Evolutionary conservation across 768 basidiomycete genomes (phyloP), one percentile per base, ranked within the genome.

Genomic region (Galerina sulciceps): DNA sequence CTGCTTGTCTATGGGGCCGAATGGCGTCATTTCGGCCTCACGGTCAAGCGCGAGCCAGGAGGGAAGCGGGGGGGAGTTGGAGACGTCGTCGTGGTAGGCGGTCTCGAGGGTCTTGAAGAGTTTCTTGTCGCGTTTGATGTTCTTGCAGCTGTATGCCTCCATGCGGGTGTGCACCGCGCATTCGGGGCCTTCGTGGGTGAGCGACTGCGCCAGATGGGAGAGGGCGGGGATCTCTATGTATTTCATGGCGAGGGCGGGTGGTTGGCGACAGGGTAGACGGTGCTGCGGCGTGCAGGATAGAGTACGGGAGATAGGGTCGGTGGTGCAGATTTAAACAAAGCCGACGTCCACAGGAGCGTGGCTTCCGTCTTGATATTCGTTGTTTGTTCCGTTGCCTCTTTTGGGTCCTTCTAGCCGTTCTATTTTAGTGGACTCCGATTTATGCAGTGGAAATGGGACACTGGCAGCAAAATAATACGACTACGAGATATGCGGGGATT

Each of bases 81-180:
- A 91, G 18, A 92, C 75, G 48, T 93, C 90, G 63, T 90, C 87
- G 58, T 86, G 81, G 79, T 98, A 94, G 31, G 90, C 88, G 66
- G 85, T 83, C 73, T 99, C 96, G 78, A 99, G 88, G 10, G 88
- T 81, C 70, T 92, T 94, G 83, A 94, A 94, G 73, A 98, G 89
- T 72, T 91, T 93, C 85, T 95, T 94, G 83, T 99, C 97, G 68
- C 92, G 90, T 66, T 93, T 92, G 75, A 97, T 90, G 75, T 95
- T 90, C 85, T 99, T 99, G 84, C 94, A 95, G 69, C 91, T 93
- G 81, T 98, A 99, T 0, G 94, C 96, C 75, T 98, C 96, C 74
- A 99, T 89, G 64, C 94, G 86, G 44, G 93, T 94, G 75, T 93
- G 88, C 6, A 96, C 93, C 4, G 88, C 84, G 73, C 93, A 93